phyloP scores from a whole-genome alignment of 768 basidiomycete genomes.

The Rhodotorula kratochvilovae region DNA sequence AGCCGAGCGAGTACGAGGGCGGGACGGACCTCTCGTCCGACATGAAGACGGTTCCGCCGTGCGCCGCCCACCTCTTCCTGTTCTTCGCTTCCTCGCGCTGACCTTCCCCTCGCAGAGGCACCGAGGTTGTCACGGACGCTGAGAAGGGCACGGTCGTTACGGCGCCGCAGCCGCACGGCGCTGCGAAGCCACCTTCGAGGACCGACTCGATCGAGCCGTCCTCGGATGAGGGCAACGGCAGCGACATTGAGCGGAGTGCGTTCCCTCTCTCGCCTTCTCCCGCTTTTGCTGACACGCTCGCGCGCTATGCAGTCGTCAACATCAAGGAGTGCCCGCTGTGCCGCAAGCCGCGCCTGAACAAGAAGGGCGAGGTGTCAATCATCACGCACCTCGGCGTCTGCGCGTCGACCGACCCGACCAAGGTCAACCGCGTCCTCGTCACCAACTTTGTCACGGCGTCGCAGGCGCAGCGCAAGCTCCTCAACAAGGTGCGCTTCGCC shows the following conservation, averaged over 20 bases:
- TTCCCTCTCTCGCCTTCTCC: no score
- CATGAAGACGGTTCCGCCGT: constrained; percentile 31
- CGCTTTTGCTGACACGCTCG: not conserved
- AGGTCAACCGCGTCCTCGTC: constrained; percentile 82
- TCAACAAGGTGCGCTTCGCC: constrained; percentile 62
- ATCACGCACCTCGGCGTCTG: constrained; percentile 96
- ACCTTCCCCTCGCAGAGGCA: not conserved
- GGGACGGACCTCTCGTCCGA: constrained; percentile 20
- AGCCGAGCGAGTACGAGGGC: constrained; percentile 7
- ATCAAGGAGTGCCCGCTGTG: constrained; percentile 91
- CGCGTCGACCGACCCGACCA: constrained; percentile 85
- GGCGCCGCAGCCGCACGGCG: constrained; percentile 10
- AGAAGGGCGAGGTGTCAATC: constrained; percentile 81
- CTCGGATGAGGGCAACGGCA: constrained; percentile 8
- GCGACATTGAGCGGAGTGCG: constrained; percentile 28
- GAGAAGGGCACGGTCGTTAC: constrained; percentile 26
- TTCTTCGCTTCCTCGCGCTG: no score
- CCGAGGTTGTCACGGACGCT: constrained; percentile 19
- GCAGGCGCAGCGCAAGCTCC: constrained; percentile 88
- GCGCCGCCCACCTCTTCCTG: not conserved
- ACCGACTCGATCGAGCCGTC: constrained; percentile 16
- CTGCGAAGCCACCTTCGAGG: not conserved
- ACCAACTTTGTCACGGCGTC: constrained; percentile 89
- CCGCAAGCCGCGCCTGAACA: constrained; percentile 75
- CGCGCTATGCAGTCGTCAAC: constrained; percentile 63